phyloP scores from a whole-genome alignment of 2,329 filamentous ascomycete genomes.

The Alternaria ethzedia region DNA sequence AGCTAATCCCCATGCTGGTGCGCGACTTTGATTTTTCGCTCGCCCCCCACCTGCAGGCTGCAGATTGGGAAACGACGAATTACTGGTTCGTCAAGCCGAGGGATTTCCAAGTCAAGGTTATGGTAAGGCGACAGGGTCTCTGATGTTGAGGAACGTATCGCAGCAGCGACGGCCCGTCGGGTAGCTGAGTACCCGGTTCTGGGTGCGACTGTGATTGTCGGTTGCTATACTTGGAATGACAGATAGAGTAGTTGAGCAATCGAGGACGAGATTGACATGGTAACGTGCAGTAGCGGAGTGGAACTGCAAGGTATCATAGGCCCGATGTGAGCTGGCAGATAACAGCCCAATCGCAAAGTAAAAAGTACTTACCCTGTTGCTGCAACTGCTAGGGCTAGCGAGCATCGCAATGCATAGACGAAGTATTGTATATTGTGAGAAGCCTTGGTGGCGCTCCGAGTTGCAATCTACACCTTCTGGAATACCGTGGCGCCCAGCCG shows the following conservation, averaged over 20 bases:
- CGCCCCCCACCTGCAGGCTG: slow-evolving; percentile 6
- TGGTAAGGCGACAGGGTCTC: not conserved
- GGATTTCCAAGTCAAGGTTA: slow-evolving; percentile 10
- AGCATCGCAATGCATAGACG: not conserved
- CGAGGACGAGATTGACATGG: not conserved
- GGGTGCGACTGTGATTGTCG: not conserved
- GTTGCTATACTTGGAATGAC: not conserved
- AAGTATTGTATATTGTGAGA: not conserved
- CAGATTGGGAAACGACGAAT: slow-evolving; percentile 15
- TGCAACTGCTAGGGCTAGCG: not conserved
- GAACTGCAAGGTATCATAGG: not conserved
- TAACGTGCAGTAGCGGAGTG: not conserved
- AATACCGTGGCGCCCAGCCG: not conserved
- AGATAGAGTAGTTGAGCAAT: not conserved
- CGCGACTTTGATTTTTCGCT: slow-evolving; percentile 21
- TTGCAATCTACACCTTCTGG: not conserved
- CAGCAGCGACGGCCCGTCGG: not conserved
- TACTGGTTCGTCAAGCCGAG: slow-evolving; percentile 23
- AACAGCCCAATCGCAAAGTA: not conserved
- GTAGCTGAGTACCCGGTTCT: not conserved
- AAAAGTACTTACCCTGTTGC: not conserved
- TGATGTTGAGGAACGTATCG: not conserved
- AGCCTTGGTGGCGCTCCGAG: not conserved
- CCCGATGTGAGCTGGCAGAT: not conserved
- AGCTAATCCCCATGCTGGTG: slow-evolving; percentile 16